A percentile compares a stretch with the other conserved stretches of the same genome.
These are phyloP conservation scores for Bidens hawaiensis DNA, from an alignment of 140 eudicot genomes.

Conservation along the genomic window DNA sequence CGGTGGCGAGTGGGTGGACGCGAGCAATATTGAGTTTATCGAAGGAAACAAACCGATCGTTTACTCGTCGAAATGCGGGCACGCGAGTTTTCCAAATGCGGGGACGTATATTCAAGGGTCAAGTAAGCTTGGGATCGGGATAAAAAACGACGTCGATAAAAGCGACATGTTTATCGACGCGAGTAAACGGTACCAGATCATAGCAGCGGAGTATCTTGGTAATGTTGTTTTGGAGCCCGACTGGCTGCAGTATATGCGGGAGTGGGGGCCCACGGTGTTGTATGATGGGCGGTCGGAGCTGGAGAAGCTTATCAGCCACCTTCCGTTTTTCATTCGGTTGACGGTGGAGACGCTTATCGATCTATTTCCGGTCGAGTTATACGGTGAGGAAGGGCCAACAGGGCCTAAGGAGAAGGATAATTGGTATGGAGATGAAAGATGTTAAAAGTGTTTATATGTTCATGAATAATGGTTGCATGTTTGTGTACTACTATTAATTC, in stretches of 20 bases:
- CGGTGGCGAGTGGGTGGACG: conserved; percentile 85
- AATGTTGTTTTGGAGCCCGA: conserved; percentile 53
- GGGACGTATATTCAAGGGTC: conserved; percentile 84
- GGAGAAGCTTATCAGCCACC: conserved; percentile 65
- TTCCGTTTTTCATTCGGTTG: conserved; percentile 64
- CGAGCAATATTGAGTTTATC: conserved; percentile 59
- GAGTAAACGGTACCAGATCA: conserved; percentile 46
- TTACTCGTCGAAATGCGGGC: conserved; percentile 73
- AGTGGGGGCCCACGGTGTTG: conserved; percentile 89
- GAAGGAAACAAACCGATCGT: conserved; percentile 68
- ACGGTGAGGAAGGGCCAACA: conserved; percentile 91
- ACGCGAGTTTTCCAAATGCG: conserved; percentile 82
- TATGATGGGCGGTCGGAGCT: conserved; percentile 67
- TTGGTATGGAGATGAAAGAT: conserved; percentile 93
- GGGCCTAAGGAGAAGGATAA: conserved; percentile 98
- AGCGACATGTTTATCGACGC: conserved; percentile 62
- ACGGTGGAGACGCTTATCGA: conserved; percentile 66
- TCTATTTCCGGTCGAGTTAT: conserved; percentile 73
- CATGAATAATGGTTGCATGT: conserved; percentile 28
- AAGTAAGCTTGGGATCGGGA: conserved; percentile 57
- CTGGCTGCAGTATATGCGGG: conserved; percentile 96
- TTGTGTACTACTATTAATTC: conserved; percentile 15
- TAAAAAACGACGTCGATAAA: conserved; percentile 60
- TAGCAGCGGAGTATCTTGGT: conserved; percentile 84
- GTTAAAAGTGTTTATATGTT: conserved; percentile 28